These are phyloP conservation scores for Chlamydomonas applanata DNA, from an alignment of 139 green algal genomes.

Conservation along the genomic window DNA sequence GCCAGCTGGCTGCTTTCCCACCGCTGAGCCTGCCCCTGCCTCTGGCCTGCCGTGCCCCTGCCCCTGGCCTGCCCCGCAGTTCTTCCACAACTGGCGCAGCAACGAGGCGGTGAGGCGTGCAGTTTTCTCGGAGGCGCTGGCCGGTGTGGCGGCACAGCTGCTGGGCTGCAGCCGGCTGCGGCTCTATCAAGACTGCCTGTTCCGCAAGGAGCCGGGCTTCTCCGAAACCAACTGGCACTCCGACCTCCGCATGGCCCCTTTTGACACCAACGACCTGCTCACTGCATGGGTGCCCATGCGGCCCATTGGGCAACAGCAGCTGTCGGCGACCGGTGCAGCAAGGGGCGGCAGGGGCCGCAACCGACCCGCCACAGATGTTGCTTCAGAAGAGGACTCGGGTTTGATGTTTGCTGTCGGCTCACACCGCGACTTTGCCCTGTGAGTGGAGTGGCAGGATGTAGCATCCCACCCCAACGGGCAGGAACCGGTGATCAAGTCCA, in stretches of 20 bases:
- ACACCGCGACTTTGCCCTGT: slow-evolving; percentile 67
- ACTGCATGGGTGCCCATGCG: slow-evolving; percentile 72
- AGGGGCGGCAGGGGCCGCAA: not conserved
- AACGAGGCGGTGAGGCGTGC: no score
- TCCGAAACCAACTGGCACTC: slow-evolving; percentile 65
- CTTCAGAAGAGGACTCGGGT: slow-evolving; percentile 26
- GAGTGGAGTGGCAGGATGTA: no score
- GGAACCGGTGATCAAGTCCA: no score
- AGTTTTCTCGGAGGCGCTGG: no score
- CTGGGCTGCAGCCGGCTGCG: no score
- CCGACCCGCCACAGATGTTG: not conserved
- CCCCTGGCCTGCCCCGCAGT: no score
- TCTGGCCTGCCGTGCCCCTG: no score
- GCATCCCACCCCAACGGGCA: no score
- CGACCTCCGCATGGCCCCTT: slow-evolving; percentile 57
- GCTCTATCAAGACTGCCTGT: slow-evolving; percentile 48
- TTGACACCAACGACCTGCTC: slow-evolving; percentile 69
- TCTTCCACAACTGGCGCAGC: no score
- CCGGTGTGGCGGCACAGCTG: no score
- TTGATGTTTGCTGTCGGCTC: slow-evolving; percentile 58
- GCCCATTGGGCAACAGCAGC: slow-evolving; percentile 15
- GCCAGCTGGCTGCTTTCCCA: no score
- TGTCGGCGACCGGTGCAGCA: not conserved
- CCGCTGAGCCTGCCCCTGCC: no score
- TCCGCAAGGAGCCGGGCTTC: slow-evolving; percentile 61